phyloP scores from a whole-genome alignment of 306 rosid genomes.

The Quercus agrifolia region DNA sequence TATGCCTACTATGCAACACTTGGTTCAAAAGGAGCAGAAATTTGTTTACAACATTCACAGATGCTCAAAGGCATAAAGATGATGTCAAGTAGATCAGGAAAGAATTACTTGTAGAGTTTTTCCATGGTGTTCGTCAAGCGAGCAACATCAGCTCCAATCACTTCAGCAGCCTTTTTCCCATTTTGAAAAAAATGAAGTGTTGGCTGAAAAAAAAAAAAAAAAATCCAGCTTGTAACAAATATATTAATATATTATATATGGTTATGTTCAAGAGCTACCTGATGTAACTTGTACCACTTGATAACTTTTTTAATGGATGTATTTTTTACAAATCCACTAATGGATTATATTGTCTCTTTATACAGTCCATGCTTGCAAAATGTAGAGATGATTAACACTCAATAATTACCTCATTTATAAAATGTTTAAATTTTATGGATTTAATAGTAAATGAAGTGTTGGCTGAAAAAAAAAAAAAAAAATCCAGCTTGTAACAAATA shows the following conservation, averaged over 20 bases:
- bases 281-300: neutral
- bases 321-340: neutral
- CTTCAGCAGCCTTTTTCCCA: constrained; percentile 67
- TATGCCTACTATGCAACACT: neutral
- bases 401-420: too few species aligned
- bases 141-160: constrained; percentile 62
- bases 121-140: constrained; percentile 47
- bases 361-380: neutral
- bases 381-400: too few species aligned
- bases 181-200: constrained; percentile 71
- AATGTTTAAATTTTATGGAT: too few species aligned
- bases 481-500: constrained; percentile 1
- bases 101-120: constrained; percentile 68
- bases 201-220: constrained; percentile 52
- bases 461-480: constrained; percentile 51
- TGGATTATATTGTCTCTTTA: neutral
- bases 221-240: neutral
- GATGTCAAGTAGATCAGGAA: neutral
- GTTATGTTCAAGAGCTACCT: neutral
- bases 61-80: neutral
- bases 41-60: neutral
- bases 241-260: neutral
- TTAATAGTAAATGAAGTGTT: constrained; percentile 38
- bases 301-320: neutral
- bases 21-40: neutral